Conservation (phyloP, 2,329 filamentous ascomycete species). For the Clonostachys solani region DNA sequence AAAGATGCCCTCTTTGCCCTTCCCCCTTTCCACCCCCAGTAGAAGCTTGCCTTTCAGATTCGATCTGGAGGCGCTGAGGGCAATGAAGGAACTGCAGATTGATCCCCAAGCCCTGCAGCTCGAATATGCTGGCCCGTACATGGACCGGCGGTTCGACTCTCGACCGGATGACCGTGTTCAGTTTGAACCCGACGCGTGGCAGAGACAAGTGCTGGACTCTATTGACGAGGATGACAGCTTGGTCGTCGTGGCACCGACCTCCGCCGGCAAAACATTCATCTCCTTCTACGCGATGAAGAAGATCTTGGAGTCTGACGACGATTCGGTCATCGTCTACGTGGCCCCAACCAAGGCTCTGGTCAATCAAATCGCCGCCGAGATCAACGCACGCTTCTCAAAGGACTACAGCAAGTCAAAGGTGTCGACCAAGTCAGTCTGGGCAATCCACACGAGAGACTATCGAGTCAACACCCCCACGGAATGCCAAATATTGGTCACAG, state of each 20-base stretch:
- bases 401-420: constrained; percentile 45
- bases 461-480: constrained; percentile 68
- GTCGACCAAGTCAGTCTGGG: constrained; percentile 69
- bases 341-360: constrained; percentile 79
- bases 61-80: neutral
- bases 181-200: constrained; percentile 75
- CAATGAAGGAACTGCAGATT: neutral
- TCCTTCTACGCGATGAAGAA: constrained; percentile 82
- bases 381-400: constrained; percentile 72
- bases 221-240: constrained; percentile 65
- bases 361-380: constrained; percentile 78
- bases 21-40: neutral
- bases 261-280: constrained; percentile 79
- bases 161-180: constrained; percentile 61
- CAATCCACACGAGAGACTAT: constrained; percentile 72
- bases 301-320: constrained; percentile 62
- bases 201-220: constrained; percentile 67
- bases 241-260: constrained; percentile 74
- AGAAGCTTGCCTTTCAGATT: constrained; percentile 1
- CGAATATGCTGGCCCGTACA: constrained; percentile 64
- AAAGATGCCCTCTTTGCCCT: neutral
- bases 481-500: constrained; percentile 73
- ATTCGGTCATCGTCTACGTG: constrained; percentile 72
- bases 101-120: constrained; percentile 51
- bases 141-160: constrained; percentile 71